Evolutionary conservation across 176 grass and related monocot genomes (phyloP).

Genomic region (Carex pumila): DNA sequence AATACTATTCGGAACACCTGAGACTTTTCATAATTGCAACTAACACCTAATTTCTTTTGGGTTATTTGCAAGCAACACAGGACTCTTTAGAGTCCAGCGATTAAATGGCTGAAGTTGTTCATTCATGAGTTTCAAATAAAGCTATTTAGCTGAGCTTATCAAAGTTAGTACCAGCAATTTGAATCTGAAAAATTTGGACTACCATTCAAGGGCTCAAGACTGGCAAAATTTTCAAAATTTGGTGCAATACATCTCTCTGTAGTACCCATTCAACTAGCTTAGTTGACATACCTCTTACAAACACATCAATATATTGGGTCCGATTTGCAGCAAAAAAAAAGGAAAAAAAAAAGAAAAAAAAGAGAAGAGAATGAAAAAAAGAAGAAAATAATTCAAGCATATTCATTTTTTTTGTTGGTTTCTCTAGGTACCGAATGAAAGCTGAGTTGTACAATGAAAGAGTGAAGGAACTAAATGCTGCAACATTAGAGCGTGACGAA

Average conservation of each 20-base stretch:
- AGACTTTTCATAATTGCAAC: neutral
- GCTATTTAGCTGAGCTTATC: neutral
- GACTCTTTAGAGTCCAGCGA: neutral
- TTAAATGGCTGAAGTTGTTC: neutral
- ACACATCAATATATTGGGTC: neutral
- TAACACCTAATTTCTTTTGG: neutral
- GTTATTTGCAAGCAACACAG: neutral
- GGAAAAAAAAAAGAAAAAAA: neutral
- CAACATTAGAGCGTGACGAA: slow-evolving; percentile 83
- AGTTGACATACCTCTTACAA: neutral
- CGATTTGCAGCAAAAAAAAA: neutral
- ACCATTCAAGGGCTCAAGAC: neutral
- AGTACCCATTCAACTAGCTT: neutral
- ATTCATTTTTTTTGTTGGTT: slow-evolving; percentile 15
- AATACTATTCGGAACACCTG: neutral
- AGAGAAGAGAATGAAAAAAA: neutral
- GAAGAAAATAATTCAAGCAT: neutral
- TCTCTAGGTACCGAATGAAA: slow-evolving; percentile 61
- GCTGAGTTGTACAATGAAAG: slow-evolving; percentile 56
- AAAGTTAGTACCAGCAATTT: neutral
- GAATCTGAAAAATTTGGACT: neutral
- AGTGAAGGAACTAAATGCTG: slow-evolving; percentile 74
- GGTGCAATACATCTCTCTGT: too few species aligned
- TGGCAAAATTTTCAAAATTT: too few species aligned
- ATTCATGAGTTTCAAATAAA: neutral